Percentiles rank a stretch among this genome's conserved stretches.
Conservation (phyloP, 768 basidiomycete genomes). For the Agaricus blazei region DNA sequence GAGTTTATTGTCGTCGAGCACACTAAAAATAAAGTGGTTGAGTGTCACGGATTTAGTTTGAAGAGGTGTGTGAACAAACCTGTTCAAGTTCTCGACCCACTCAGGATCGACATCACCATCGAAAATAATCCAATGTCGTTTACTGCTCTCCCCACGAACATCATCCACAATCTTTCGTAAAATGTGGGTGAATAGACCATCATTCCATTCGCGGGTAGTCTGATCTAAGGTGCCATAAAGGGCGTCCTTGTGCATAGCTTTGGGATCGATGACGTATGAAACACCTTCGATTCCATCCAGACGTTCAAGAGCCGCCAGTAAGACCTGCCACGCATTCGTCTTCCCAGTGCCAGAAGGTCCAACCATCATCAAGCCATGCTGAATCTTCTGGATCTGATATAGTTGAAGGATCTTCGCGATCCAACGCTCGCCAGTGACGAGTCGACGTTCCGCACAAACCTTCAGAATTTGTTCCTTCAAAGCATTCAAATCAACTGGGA, state of each 20-base stretch:
- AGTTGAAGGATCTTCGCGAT: conserved; percentile 93
- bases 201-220: conserved; percentile 99
- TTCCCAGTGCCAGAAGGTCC: conserved; percentile 97
- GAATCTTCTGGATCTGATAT: conserved; percentile 99
- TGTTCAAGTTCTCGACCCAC: conserved; percentile 99
- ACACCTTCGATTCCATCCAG: conserved; percentile 91
- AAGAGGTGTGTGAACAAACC: conserved; percentile 43
- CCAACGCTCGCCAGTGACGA: conserved; percentile 89
- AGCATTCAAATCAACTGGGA: conserved; percentile 82
- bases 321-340: conserved; percentile 94
- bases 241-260: conserved; percentile 98
- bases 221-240: conserved; percentile 95
- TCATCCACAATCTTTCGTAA: conserved; percentile 98
- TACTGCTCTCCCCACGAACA: conserved; percentile 93
- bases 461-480: conserved; percentile 81
- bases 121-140: conserved; percentile 99
- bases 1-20: conserved; percentile 97
- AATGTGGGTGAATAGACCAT: conserved; percentile 96
- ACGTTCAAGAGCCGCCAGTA: conserved; percentile 84
- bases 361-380: conserved; percentile 99
- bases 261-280: conserved; percentile 96
- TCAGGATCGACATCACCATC: conserved; percentile 99
- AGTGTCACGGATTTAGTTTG: not conserved
- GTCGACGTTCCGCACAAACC: conserved; percentile 80
- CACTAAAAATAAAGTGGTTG: conserved; percentile 44